Evolutionary conservation across 2,329 filamentous ascomycete species (phyloP).

Genomic region (Aspergillus melleus): DNA sequence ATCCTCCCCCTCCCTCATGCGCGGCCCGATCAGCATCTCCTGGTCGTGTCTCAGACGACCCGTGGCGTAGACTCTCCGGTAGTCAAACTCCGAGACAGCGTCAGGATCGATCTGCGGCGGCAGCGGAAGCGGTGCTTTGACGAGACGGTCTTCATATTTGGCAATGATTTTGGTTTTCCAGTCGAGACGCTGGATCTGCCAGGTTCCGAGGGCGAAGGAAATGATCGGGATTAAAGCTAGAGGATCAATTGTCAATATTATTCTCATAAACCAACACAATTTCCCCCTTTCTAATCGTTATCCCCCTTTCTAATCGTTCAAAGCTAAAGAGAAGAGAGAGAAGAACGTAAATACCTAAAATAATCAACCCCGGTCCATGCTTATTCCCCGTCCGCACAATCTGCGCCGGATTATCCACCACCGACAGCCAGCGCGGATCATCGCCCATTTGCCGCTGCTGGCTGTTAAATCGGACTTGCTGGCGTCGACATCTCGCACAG

Average conservation of each 20-base stretch:
- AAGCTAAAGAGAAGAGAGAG: too few species aligned
- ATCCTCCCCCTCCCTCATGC: slow-evolving; percentile 83
- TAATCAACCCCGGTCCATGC: slow-evolving; percentile 77
- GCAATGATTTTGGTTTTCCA: slow-evolving; percentile 95
- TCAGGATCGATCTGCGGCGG: slow-evolving; percentile 78
- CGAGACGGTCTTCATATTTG: slow-evolving; percentile 85
- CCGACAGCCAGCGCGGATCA: slow-evolving; percentile 76
- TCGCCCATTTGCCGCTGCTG: slow-evolving; percentile 57
- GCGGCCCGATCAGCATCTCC: slow-evolving; percentile 94
- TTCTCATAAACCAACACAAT: background rate
- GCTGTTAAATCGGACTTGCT: slow-evolving; percentile 40
- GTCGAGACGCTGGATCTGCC: slow-evolving; percentile 88
- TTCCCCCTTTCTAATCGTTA: too few species aligned
- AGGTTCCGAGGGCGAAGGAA: slow-evolving; percentile 85
- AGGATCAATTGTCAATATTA: slow-evolving; percentile 8
- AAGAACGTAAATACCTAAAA: slow-evolving; percentile 59
- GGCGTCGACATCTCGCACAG: slow-evolving; percentile 36
- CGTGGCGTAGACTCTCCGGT: slow-evolving; percentile 74
- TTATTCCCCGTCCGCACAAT: slow-evolving; percentile 73
- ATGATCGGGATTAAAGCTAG: slow-evolving; percentile 84
- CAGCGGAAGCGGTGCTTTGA: slow-evolving; percentile 80
- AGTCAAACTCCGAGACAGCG: slow-evolving; percentile 89
- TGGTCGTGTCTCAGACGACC: slow-evolving; percentile 80
- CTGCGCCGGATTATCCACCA: slow-evolving; percentile 80
- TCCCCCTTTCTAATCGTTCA: too few species aligned